Percentiles rank a stretch among this genome's conserved stretches.
Conservation (phyloP, 2,329 filamentous ascomycete species). For the Apiospora kogelbergensis region DNA sequence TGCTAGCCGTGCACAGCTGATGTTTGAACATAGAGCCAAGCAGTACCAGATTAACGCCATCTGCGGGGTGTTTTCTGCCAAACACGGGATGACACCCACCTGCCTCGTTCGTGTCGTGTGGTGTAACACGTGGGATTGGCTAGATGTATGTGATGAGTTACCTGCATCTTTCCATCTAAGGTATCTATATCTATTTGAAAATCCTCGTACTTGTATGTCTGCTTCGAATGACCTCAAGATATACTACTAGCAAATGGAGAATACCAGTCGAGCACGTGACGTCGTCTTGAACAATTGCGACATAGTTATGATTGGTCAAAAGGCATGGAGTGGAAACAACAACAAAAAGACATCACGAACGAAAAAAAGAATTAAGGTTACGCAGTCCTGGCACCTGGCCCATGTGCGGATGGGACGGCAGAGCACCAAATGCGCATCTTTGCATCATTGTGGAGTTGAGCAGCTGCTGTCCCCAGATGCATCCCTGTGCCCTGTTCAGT, state of each 20-base stretch:
- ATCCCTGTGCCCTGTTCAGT: too few relatives aligned
- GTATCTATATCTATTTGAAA: background rate
- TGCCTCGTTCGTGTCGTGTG: background rate
- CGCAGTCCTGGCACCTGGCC: background rate
- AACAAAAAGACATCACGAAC: background rate
- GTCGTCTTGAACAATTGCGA: background rate
- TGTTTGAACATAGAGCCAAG: background rate
- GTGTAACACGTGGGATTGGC: background rate
- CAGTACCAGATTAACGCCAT: background rate
- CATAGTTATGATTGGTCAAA: background rate
- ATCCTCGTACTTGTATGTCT: background rate
- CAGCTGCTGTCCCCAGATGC: background rate
- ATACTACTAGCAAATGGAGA: too few relatives aligned
- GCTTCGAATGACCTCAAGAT: too few relatives aligned
- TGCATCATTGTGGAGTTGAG: background rate
- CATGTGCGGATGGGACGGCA: conserved; percentile 7
- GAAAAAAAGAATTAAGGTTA: background rate
- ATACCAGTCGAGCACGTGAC: background rate
- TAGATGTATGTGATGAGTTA: background rate
- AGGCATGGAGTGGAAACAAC: background rate
- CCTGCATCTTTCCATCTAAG: too few relatives aligned
- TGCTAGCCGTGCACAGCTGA: background rate
- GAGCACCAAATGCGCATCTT: background rate
- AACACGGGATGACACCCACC: background rate
- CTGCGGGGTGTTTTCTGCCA: background rate